phyloP scores from a whole-genome alignment of 2,329 filamentous ascomycete genomes.

The Penicillium thymicola region DNA sequence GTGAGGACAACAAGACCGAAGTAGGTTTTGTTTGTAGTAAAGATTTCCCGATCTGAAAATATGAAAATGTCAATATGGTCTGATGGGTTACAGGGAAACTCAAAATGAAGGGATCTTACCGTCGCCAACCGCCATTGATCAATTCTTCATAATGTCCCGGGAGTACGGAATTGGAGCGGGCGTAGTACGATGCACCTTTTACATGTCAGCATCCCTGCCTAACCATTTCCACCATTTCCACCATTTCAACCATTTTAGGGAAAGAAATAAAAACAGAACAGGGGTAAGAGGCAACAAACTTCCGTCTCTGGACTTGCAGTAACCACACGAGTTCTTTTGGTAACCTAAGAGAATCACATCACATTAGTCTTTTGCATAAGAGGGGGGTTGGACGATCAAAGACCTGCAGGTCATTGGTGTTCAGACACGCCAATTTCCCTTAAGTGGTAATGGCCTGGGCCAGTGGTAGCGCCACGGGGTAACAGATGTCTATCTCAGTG shows the following conservation, averaged over 20 bases:
- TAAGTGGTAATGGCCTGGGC: constrained; percentile 18
- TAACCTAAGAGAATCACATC: constrained; percentile 37
- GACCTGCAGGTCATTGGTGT: constrained; percentile 1
- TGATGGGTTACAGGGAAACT: not conserved
- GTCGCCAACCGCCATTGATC: constrained; percentile 49
- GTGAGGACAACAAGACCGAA: constrained; percentile 83
- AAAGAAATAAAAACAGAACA: not conserved
- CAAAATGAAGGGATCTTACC: constrained; percentile 29
- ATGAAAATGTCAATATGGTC: constrained; percentile 20
- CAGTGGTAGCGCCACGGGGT: constrained; percentile 37
- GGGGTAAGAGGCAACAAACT: constrained; percentile 37
- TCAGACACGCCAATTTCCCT: constrained; percentile 6
- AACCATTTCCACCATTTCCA: not conserved
- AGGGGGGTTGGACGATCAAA: not conserved
- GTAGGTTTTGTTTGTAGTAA: constrained; percentile 57
- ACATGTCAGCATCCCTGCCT: constrained; percentile 15
- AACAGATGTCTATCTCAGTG: constrained; percentile 30
- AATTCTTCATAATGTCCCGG: constrained; percentile 48
- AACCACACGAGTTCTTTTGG: constrained; percentile 48
- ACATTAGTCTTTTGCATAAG: constrained; percentile 1
- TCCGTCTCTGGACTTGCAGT: constrained; percentile 47
- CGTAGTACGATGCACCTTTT: constrained; percentile 47
- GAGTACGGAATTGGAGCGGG: constrained; percentile 43
- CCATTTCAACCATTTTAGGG: not conserved
- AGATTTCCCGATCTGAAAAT: constrained; percentile 44